phyloP scores from a whole-genome alignment of 2,329 filamentous ascomycete genomes.

The Sarocladiaceae sp. region DNA sequence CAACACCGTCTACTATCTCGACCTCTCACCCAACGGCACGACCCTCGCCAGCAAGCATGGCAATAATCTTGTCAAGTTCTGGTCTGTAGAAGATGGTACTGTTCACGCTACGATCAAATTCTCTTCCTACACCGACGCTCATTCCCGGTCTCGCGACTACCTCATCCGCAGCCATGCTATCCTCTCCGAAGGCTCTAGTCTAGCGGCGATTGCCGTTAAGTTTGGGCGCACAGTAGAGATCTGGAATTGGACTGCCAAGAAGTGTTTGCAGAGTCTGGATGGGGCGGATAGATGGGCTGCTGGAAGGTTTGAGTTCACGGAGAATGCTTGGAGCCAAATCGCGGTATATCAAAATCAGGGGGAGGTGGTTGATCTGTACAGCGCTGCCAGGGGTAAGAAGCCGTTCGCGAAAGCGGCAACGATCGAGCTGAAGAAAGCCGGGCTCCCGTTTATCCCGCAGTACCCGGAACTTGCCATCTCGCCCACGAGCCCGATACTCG shows the following conservation, averaged over 20 bases:
- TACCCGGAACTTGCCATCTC: constrained; percentile 35
- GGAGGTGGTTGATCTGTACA: constrained; percentile 22
- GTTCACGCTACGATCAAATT: constrained; percentile 46
- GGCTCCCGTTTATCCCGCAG: constrained; percentile 30
- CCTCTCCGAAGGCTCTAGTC: constrained; percentile 30
- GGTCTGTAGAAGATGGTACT: constrained; percentile 75
- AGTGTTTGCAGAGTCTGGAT: constrained; percentile 31
- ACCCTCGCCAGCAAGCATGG: constrained; percentile 30
- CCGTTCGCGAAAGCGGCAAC: constrained; percentile 27
- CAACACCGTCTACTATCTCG: constrained; percentile 25
- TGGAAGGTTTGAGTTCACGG: constrained; percentile 27
- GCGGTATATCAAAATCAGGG: constrained; percentile 25
- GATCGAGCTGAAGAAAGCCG: constrained; percentile 28
- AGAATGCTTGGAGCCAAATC: constrained; percentile 25
- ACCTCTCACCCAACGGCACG: constrained; percentile 26
- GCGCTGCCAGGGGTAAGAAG: constrained; percentile 25
- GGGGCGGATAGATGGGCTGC: constrained; percentile 32
- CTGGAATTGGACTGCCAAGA: constrained; percentile 32
- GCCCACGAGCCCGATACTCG: constrained; percentile 30
- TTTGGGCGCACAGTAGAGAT: constrained; percentile 34
- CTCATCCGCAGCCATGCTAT: constrained; percentile 36
- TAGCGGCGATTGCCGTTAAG: constrained; percentile 31
- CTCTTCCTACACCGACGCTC: constrained; percentile 31
- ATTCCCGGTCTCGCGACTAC: constrained; percentile 32
- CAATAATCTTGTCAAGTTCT: constrained; percentile 82